Evolutionary conservation across 805 yeast genomes (phyloP).

Genomic region (Hanseniaspora mollemarum): DNA sequence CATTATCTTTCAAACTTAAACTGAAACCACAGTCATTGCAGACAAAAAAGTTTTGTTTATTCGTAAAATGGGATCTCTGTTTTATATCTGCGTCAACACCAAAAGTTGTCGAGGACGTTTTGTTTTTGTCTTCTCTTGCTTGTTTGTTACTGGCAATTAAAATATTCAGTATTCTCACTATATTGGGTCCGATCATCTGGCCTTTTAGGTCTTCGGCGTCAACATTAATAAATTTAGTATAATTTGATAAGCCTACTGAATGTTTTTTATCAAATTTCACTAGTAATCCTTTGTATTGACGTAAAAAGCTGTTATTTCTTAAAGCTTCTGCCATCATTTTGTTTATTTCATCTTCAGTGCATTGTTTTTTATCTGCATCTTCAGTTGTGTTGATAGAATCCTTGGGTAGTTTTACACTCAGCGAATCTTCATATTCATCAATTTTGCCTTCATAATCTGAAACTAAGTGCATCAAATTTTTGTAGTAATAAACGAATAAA

Average conservation of each 20-base stretch:
- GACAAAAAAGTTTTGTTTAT: slow-evolving; percentile 7
- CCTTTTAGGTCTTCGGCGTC: neutral
- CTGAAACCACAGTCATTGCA: slow-evolving; percentile 87
- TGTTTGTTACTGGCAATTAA: neutral
- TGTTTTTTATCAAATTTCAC: slow-evolving; percentile 1
- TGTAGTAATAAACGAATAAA: slow-evolving; percentile 7
- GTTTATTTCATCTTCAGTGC: neutral
- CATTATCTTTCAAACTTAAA: slow-evolving; percentile 73
- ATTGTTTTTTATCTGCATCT: neutral
- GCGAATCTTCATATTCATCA: slow-evolving; percentile 5
- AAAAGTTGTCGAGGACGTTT: neutral
- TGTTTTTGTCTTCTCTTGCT: neutral
- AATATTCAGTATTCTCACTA: slow-evolving; percentile 1
- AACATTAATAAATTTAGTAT: neutral
- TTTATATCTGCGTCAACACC: neutral
- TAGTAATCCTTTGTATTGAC: neutral
- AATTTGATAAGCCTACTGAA: neutral
- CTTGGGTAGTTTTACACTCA: neutral
- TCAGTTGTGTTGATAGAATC: no score
- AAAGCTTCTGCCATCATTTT: neutral
- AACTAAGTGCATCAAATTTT: slow-evolving; percentile 1
- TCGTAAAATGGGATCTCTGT: neutral
- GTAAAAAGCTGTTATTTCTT: neutral
- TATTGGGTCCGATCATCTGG: neutral
- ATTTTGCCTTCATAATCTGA: slow-evolving; percentile 9